Evolutionary conservation across 768 basidiomycete genomes (phyloP).

Genomic region (Mrakia blollopis): DNA sequence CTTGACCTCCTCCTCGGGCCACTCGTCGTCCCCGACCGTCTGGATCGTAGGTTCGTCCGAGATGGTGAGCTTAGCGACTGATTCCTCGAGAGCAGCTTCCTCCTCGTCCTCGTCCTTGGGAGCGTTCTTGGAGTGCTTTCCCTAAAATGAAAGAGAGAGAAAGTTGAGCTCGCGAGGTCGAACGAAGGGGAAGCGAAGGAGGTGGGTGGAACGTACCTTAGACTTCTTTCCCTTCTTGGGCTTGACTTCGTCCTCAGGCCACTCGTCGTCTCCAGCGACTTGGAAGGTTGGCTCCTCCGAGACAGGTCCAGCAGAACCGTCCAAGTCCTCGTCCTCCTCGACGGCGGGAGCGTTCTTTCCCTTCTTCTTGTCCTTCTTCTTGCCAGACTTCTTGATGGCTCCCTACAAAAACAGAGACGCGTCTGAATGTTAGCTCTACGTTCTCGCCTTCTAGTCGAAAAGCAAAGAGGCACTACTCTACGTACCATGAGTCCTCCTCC

Average conservation of each 20-base stretch:
- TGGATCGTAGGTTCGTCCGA: slow-evolving; percentile 25
- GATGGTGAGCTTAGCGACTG: slow-evolving; percentile 44
- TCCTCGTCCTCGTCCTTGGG: slow-evolving; percentile 30
- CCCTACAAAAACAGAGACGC: slow-evolving; percentile 43
- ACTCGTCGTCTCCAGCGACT: slow-evolving; percentile 29
- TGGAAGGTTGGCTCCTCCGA: slow-evolving; percentile 21
- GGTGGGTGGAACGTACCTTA: slow-evolving; percentile 34
- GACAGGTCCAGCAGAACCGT: slow-evolving; percentile 20
- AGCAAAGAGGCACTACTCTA: too few species aligned
- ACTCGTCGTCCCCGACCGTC: slow-evolving; percentile 31
- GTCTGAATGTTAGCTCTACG: background rate
- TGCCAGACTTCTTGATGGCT: slow-evolving; percentile 32
- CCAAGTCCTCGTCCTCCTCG: slow-evolving; percentile 23
- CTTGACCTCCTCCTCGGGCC: slow-evolving; percentile 46
- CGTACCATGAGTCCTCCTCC: slow-evolving; percentile 44
- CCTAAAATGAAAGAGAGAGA: slow-evolving; percentile 24
- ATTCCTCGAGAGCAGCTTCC: slow-evolving; percentile 36
- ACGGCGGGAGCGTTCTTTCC: slow-evolving; percentile 6
- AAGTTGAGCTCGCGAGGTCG: slow-evolving; percentile 35
- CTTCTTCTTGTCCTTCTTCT: slow-evolving; percentile 38
- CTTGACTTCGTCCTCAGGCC: slow-evolving; percentile 34
- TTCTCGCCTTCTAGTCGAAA: too few species aligned
- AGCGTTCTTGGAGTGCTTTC: background rate
- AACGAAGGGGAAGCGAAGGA: slow-evolving; percentile 30
- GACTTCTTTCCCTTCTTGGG: slow-evolving; percentile 43